Conservation (phyloP, 345 rosid species). For the Bruguiera gymnorhiza region DNA sequence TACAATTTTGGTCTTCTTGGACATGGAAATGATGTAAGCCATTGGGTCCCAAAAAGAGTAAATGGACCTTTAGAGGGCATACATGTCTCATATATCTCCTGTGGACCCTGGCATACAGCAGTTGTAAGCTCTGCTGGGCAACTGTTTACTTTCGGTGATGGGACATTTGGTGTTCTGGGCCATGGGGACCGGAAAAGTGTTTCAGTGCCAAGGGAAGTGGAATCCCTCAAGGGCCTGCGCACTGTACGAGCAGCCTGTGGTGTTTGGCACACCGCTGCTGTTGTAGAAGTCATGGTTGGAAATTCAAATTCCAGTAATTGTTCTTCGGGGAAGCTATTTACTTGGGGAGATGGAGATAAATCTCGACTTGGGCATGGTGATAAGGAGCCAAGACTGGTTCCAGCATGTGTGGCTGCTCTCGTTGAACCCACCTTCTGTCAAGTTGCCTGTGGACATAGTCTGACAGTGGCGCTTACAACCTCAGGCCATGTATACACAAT, state of each 20-base stretch:
- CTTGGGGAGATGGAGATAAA: slow-evolving; percentile 99
- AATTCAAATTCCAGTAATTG: slow-evolving; percentile 90
- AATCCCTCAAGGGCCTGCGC: slow-evolving; percentile 72
- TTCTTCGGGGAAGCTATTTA: slow-evolving; percentile 90
- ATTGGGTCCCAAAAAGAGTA: slow-evolving; percentile 73
- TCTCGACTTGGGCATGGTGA: slow-evolving; percentile 97
- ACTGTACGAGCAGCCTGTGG: slow-evolving; percentile 80
- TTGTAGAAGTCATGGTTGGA: slow-evolving; percentile 95
- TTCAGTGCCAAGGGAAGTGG: slow-evolving; percentile 71
- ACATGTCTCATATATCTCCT: slow-evolving; percentile 70
- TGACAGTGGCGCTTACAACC: slow-evolving; percentile 86
- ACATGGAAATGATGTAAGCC: slow-evolving; percentile 74
- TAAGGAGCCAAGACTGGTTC: slow-evolving; percentile 85
- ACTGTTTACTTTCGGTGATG: slow-evolving; percentile 76
- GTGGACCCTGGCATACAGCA: slow-evolving; percentile 92
- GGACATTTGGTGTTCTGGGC: slow-evolving; percentile 78
- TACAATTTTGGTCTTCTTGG: slow-evolving; percentile 76
- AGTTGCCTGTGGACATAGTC: slow-evolving; percentile 94
- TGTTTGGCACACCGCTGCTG: slow-evolving; percentile 90
- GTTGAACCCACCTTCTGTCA: slow-evolving; percentile 92
- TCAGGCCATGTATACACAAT: slow-evolving; percentile 84
- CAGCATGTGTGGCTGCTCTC: slow-evolving; percentile 95
- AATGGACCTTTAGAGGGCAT: slow-evolving; percentile 75
- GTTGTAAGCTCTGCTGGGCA: slow-evolving; percentile 73
- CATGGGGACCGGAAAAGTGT: slow-evolving; percentile 66